A percentile compares a stretch with the other conserved stretches of the same genome.
phyloP scores from a whole-genome alignment of 306 rosid species.

The Acmispon strigosus region DNA sequence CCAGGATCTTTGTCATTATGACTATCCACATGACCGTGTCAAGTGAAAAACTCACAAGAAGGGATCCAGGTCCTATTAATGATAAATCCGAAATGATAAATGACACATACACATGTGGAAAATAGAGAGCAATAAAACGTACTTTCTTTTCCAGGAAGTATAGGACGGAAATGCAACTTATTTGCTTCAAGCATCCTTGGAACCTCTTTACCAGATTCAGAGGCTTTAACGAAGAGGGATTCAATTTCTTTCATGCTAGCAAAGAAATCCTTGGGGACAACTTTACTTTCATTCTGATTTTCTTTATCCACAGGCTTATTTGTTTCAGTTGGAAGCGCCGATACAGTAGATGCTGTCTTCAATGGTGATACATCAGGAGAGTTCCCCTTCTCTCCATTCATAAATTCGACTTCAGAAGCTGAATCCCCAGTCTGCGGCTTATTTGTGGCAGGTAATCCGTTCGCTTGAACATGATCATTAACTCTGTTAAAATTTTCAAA shows the following conservation, averaged over 20 bases:
- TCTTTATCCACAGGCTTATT: slow-evolving; percentile 36
- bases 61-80: neutral
- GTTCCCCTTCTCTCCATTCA: slow-evolving; percentile 40
- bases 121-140: slow-evolving; percentile 29
- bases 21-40: neutral
- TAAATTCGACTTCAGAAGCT: slow-evolving; percentile 40
- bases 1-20: neutral
- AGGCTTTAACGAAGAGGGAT: slow-evolving; percentile 55
- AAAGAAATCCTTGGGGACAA: slow-evolving; percentile 62
- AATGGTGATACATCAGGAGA: slow-evolving; percentile 36
- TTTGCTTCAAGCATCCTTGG: slow-evolving; percentile 95
- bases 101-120: neutral
- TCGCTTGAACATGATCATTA: slow-evolving; percentile 37
- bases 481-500: slow-evolving; percentile 74
- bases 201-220: slow-evolving; percentile 79
- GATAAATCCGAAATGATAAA: slow-evolving; percentile 2
- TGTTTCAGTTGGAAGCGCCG: slow-evolving; percentile 27
- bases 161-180: slow-evolving; percentile 73
- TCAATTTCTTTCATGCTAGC: slow-evolving; percentile 77
- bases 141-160: slow-evolving; percentile 62
- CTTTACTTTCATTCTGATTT: slow-evolving; percentile 45
- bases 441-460: slow-evolving; percentile 33
- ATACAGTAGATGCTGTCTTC: slow-evolving; percentile 34
- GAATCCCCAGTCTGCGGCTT: slow-evolving; percentile 34
- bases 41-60: neutral